Conservation (phyloP, 371 early-diverging fungal genomes). For the Gilbertella persicaria region DNA sequence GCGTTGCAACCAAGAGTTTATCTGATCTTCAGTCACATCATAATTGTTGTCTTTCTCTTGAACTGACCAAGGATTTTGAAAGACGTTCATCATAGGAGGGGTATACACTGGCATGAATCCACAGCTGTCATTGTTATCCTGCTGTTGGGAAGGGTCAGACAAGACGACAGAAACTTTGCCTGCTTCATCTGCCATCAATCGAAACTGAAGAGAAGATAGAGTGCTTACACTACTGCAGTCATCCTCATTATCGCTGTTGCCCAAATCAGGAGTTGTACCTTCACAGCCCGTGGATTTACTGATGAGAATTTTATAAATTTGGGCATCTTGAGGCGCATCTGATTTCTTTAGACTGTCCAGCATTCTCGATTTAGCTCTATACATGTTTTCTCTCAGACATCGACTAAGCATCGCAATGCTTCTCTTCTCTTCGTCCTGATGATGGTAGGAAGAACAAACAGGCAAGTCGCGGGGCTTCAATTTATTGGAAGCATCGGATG, state of each 20-base stretch:
- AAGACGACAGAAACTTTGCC: slow-evolving; percentile 18
- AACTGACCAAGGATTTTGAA: not conserved
- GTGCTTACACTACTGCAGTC: slow-evolving; percentile 25
- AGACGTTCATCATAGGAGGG: slow-evolving; percentile 9
- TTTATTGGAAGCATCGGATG: not conserved
- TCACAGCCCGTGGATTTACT: not conserved
- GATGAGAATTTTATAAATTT: slow-evolving; percentile 21
- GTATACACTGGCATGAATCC: slow-evolving; percentile 14
- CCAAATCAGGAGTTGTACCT: not conserved
- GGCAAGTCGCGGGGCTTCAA: not conserved
- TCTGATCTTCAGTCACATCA: slow-evolving; percentile 31
- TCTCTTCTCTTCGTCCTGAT: slow-evolving; percentile 1
- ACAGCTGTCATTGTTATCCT: slow-evolving; percentile 2
- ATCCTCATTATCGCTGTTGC: slow-evolving; percentile 11
- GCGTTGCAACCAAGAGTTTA: slow-evolving; percentile 30
- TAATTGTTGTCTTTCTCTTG: not conserved
- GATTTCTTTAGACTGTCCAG: slow-evolving; percentile 24
- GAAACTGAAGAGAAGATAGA: slow-evolving; percentile 6
- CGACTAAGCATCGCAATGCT: slow-evolving; percentile 14
- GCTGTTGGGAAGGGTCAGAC: not conserved
- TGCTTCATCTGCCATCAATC: slow-evolving; percentile 15
- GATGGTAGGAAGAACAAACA: not conserved
- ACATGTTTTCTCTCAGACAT: slow-evolving; percentile 17
- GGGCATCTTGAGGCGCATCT: slow-evolving; percentile 12
- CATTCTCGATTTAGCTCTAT: slow-evolving; percentile 19